Base-by-base conservation (phyloP, 2,329 filamentous ascomycete genomes). In the Stagonosporopsis cucurbitacearum region DNA sequence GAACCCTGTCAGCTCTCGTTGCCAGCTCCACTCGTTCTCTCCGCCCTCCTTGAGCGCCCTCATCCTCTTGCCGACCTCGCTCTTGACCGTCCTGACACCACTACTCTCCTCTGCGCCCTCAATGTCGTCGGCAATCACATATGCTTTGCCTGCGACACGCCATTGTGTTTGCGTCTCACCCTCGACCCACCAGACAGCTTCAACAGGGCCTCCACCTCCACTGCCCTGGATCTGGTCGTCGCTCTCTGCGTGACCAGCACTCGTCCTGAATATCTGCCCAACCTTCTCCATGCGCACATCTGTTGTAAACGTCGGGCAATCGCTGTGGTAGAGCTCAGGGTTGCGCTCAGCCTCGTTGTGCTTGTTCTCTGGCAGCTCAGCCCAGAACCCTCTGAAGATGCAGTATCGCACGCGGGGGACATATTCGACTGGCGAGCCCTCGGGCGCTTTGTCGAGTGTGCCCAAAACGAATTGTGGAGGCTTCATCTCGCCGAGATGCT, bases 231-330 rank as follows among this genome's bases (percentile, higher is more conserved):
- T 65, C 58, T 76, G 80, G 62, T 66, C 78, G 6, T 68, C 71
- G 30, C 76, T 75, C 28, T 77, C 72, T 6, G 81, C 81, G 47
- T 81, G 76, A 7, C 78, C 81, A 22, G 76, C 72, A 11, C 78
- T 79, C 5, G 77, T 81, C 6, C 77, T 79, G 59, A 87, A 85
- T 3, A 98, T 76, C 75, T 97, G 88, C 2, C 81, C 79, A 0
- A 89, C 81, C 80, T 98, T 98, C 57, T 87, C 84, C 91, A 96
- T 96, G 41, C 94, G 86, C 8, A 85, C 86, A 74, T 98, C 95
- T 0, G 92, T 96, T 1, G 94, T 96, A 69, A 97, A 88, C 0
- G 89, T 88, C 3, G 89, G 84, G 65, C 94, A 79, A 63, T 98
- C 92, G 65, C 86, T 91, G 68, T 90, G 87, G 71, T 85, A 96